Conservation (phyloP, 2,329 filamentous ascomycete genomes). For the Curvularia verruculosa region DNA sequence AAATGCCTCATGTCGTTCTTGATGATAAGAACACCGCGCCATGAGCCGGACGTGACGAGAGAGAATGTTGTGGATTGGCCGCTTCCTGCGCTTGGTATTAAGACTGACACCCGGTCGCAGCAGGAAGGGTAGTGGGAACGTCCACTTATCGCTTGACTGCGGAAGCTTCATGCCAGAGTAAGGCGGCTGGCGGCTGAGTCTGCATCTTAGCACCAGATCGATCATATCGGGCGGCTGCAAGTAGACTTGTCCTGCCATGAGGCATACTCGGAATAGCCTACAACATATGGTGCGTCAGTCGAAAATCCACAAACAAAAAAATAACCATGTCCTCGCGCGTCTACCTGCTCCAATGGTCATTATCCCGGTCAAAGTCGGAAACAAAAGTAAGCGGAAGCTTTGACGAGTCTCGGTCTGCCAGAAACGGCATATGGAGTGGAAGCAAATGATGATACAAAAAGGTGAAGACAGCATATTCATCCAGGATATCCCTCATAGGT, state of each 20-base stretch:
- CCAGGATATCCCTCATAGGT: conserved; percentile 26
- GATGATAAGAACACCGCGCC: conserved; percentile 1
- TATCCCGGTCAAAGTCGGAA: conserved; percentile 10
- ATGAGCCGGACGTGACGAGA: not conserved
- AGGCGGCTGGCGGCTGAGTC: conserved; percentile 14
- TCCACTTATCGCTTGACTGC: not conserved
- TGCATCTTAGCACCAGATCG: conserved; percentile 28
- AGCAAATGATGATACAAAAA: conserved; percentile 38
- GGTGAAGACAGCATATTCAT: conserved; percentile 26
- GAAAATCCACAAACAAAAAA: not conserved
- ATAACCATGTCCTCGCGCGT: no score
- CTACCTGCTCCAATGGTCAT: conserved; percentile 9
- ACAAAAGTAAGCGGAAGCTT: conserved; percentile 29
- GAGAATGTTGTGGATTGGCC: not conserved
- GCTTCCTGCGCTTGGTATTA: not conserved
- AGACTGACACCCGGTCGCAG: no score
- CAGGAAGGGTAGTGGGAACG: not conserved
- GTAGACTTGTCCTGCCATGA: conserved; percentile 28
- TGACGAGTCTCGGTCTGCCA: conserved; percentile 23
- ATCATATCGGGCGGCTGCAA: conserved; percentile 35
- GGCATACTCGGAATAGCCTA: conserved; percentile 27
- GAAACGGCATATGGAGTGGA: conserved; percentile 20
- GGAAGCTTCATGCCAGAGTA: conserved; percentile 21
- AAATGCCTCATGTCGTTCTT: not conserved
- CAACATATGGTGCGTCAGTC: not conserved